These are phyloP conservation scores for Hymenoscyphus fructigenus DNA, from an alignment of 2,329 filamentous ascomycete species.

Conservation along the genomic window DNA sequence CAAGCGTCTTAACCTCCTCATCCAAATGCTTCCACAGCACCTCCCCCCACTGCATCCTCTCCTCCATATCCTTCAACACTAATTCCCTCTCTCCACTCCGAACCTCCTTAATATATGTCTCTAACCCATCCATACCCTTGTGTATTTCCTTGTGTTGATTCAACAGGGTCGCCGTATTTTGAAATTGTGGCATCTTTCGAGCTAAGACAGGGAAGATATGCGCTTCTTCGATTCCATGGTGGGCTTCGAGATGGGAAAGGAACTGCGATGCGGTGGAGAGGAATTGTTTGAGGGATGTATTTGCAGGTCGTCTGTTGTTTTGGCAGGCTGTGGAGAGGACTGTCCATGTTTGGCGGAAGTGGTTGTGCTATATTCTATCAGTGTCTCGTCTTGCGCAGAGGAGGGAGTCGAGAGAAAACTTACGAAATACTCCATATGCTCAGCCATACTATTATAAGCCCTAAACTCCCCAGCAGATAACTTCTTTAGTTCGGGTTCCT, in stretches of 20 bases:
- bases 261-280: slow-evolving; percentile 68
- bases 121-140: slow-evolving; percentile 65
- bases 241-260: slow-evolving; percentile 65
- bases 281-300: slow-evolving; percentile 68
- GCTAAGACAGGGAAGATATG: slow-evolving; percentile 80
- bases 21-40: slow-evolving; percentile 83
- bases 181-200: slow-evolving; percentile 75
- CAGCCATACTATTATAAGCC: slow-evolving; percentile 61
- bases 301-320: slow-evolving; percentile 55
- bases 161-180: slow-evolving; percentile 61
- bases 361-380: slow-evolving; percentile 57
- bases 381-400: not conserved
- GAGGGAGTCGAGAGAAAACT: slow-evolving; percentile 26
- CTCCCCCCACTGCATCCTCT: slow-evolving; percentile 75
- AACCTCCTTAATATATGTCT: slow-evolving; percentile 64
- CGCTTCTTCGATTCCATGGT: slow-evolving; percentile 81
- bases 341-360: slow-evolving; percentile 75
- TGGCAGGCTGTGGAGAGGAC: slow-evolving; percentile 66
- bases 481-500: slow-evolving; percentile 45
- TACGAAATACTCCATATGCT: slow-evolving; percentile 63
- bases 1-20: slow-evolving; percentile 75
- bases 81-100: slow-evolving; percentile 60
- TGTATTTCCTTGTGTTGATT: slow-evolving; percentile 80
- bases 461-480: slow-evolving; percentile 57
- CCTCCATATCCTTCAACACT: slow-evolving; percentile 55